These are phyloP conservation scores for Biscogniauxia mediterranea DNA, from an alignment of 2,329 filamentous ascomycete species.

Conservation along the genomic window DNA sequence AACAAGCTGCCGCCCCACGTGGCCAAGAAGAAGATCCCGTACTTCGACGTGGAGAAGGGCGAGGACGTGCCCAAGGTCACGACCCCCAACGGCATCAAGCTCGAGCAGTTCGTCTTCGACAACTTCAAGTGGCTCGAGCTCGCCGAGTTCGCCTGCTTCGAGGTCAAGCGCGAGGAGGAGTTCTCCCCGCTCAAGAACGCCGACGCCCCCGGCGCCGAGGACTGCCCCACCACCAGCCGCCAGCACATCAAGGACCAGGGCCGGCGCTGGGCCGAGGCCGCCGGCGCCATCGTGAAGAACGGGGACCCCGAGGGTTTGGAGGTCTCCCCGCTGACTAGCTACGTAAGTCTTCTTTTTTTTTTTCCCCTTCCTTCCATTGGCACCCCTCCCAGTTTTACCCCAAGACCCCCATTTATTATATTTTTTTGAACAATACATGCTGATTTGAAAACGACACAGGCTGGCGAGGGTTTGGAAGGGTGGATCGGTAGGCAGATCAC, in stretches of 20 bases:
- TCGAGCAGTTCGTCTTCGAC: conserved; percentile 99
- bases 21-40: conserved; percentile 97
- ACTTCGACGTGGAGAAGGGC: conserved; percentile 72
- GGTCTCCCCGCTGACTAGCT: conserved; percentile 90
- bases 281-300: conserved; percentile 70
- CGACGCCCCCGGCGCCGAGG: conserved; percentile 40
- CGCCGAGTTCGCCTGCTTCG: conserved; percentile 89
- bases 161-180: conserved; percentile 95
- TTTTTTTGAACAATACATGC: conserved; percentile 10
- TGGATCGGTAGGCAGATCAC: conserved; percentile 46
- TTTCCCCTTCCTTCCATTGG: conserved; percentile 2
- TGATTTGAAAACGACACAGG: conserved; percentile 36
- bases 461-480: conserved; percentile 61
- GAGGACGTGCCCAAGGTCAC: conserved; percentile 69
- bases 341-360: conserved; percentile 62
- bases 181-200: conserved; percentile 96
- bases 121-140: conserved; percentile 89
- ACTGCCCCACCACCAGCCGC: conserved; percentile 92
- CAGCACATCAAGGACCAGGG: conserved; percentile 88
- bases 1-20: conserved; percentile 91
- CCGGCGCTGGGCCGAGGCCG: conserved; percentile 77
- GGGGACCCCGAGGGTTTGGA: conserved; percentile 68
- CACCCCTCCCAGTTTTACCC: too few species aligned
- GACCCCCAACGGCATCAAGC: conserved; percentile 96
- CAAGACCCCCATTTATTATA: conserved; percentile 2